Percentiles rank a stretch among this genome's conserved stretches.
Evolutionary conservation across 2,329 filamentous ascomycete genomes (phyloP).

Genomic region (Phialophora verrucosa): DNA sequence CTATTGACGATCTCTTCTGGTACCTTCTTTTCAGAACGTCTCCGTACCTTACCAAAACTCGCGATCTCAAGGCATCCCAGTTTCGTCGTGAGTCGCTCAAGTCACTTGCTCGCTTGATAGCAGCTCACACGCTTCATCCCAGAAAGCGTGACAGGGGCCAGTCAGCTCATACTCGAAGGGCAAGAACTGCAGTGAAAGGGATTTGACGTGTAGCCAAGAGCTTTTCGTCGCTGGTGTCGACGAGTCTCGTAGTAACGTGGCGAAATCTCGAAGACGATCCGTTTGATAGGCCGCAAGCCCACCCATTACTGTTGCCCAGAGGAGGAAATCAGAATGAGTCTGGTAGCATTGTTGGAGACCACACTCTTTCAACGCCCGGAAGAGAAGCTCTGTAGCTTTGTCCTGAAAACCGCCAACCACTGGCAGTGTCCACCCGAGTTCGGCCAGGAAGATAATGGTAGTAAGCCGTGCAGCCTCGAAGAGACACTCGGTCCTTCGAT

Average conservation of each 20-base stretch:
- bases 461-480: constrained; percentile 14
- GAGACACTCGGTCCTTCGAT: constrained; percentile 1
- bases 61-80: not conserved
- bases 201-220: constrained; percentile 10
- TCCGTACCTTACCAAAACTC: too few relatives aligned
- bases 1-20: not conserved
- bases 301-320: constrained; percentile 14
- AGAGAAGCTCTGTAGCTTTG: constrained; percentile 11
- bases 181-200: constrained; percentile 10
- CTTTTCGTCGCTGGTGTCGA: constrained; percentile 1
- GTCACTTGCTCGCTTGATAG: not conserved
- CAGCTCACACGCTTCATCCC: constrained; percentile 14
- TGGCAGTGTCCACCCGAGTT: constrained; percentile 14
- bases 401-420: constrained; percentile 13
- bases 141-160: constrained; percentile 13
- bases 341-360: not conserved
- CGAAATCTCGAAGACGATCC: not conserved
- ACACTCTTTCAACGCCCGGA: constrained; percentile 7
- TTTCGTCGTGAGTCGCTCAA: not conserved
- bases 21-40: not conserved
- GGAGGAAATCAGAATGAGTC: constrained; percentile 12
- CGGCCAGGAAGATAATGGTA: constrained; percentile 10
- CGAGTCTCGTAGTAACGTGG: not conserved
- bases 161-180: constrained; percentile 15
- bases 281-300: constrained; percentile 11